Conservation (phyloP, 148 eudicot species). For the Camellia lanceoleosa region DNA sequence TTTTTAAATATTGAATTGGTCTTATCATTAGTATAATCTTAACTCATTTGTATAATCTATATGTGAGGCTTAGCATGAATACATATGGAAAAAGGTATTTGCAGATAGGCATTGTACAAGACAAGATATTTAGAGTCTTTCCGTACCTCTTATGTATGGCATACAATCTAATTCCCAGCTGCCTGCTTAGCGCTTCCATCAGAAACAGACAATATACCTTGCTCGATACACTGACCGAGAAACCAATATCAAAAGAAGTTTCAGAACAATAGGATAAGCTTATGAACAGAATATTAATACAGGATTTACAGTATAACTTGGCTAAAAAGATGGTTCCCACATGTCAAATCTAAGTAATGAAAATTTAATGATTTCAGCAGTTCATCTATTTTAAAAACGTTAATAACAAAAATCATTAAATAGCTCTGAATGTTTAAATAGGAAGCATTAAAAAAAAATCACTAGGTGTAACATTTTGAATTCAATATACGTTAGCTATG, state of each 20-base stretch:
- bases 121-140: background rate
- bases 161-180: slow-evolving; percentile 25
- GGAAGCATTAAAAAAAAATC: background rate
- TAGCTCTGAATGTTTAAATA: background rate
- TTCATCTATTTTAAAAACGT: background rate
- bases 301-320: background rate
- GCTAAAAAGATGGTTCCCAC: background rate
- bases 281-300: background rate
- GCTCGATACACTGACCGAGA: slow-evolving; percentile 68
- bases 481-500: background rate
- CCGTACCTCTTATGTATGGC: slow-evolving; percentile 15
- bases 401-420: background rate
- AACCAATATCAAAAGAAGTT: background rate
- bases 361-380: background rate
- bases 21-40: too few species aligned
- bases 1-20: background rate
- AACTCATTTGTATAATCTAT: too few species aligned
- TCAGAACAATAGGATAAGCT: background rate
- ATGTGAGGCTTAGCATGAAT: too few species aligned
- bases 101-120: background rate
- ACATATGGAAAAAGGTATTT: background rate
- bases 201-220: slow-evolving; percentile 60
- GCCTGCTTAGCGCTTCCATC: slow-evolving; percentile 27
- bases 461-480: background rate
- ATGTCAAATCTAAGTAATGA: background rate